phyloP scores from a whole-genome alignment of 306 rosid genomes.

The Alnus glutinosa region DNA sequence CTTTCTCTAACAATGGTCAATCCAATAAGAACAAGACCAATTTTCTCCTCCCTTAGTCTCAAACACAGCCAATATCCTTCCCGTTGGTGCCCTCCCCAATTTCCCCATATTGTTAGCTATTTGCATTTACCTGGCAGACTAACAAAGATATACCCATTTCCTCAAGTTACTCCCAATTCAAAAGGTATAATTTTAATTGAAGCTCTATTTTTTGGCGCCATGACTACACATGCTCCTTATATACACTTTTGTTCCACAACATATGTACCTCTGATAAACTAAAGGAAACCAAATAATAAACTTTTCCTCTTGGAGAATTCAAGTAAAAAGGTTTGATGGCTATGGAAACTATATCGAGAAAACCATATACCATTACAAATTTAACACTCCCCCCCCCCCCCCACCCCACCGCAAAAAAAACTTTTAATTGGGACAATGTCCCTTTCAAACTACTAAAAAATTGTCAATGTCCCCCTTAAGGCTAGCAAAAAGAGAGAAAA shows the following conservation, averaged over 20 bases:
- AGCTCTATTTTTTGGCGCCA: background rate
- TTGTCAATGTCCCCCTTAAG: too few relatives aligned
- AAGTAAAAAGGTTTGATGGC: background rate
- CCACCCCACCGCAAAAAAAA: too few relatives aligned
- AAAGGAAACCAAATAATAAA: background rate
- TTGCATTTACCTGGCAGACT: background rate
- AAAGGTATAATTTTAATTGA: too few relatives aligned
- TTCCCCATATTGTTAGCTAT: background rate
- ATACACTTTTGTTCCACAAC: background rate
- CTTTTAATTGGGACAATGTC: too few relatives aligned
- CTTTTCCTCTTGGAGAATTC: background rate
- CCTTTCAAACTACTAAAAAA: too few relatives aligned
- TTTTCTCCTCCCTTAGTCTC: background rate
- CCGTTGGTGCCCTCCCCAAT: background rate
- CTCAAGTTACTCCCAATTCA: background rate
- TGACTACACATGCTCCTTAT: background rate
- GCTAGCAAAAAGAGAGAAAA: too few relatives aligned
- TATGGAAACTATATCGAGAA: background rate
- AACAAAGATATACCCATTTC: background rate
- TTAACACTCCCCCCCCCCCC: background rate
- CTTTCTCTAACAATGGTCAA: background rate
- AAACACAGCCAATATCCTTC: background rate
- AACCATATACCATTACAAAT: background rate
- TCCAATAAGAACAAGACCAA: background rate
- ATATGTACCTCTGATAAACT: background rate